phyloP scores from a whole-genome alignment of 75 land plant genomes.

The Azolla pinnata region DNA sequence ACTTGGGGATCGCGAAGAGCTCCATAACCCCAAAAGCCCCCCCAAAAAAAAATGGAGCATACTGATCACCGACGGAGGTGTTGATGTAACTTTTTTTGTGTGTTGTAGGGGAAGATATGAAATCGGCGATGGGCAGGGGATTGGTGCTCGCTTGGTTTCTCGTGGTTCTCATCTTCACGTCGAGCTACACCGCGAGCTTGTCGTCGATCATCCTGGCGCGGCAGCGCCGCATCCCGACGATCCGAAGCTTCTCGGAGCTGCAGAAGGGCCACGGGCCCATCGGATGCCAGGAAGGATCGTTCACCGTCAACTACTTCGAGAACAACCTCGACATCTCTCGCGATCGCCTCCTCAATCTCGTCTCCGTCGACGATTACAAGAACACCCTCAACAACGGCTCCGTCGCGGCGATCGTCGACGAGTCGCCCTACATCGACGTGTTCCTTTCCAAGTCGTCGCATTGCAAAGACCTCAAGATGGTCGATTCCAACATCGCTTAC shows the following conservation, averaged over 20 bases:
- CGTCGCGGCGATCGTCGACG: conserved; percentile 67
- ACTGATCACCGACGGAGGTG: too few relatives aligned
- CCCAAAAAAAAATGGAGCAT: too few relatives aligned
- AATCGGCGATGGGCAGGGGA: conserved; percentile 50
- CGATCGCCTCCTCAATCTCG: conserved; percentile 35
- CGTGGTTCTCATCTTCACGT: conserved; percentile 57
- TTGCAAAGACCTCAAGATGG: conserved; percentile 19
- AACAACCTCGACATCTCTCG: conserved; percentile 34
- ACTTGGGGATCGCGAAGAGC: too few relatives aligned
- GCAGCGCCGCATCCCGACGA: conserved; percentile 30
- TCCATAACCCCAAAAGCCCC: too few relatives aligned
- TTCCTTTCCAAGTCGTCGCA: conserved; percentile 50
- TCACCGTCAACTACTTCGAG: conserved; percentile 43
- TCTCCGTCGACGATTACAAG: conserved; percentile 39
- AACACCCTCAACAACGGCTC: conserved; percentile 39
- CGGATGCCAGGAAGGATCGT: conserved; percentile 65
- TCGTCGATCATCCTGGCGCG: conserved; percentile 65
- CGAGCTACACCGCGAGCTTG: conserved; percentile 70
- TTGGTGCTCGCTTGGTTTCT: conserved; percentile 69
- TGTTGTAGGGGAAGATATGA: conserved; percentile 26
- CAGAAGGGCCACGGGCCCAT: conserved; percentile 29
- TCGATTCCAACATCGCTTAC: not conserved
- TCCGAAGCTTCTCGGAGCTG: conserved; percentile 40
- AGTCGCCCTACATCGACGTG: conserved; percentile 43
- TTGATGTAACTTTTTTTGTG: not conserved